Evolutionary conservation across 1,284 basidiomycete genomes (phyloP), one percentile per base, ranked within the genome.

Genomic region (Ceratobasidium sp.): DNA sequence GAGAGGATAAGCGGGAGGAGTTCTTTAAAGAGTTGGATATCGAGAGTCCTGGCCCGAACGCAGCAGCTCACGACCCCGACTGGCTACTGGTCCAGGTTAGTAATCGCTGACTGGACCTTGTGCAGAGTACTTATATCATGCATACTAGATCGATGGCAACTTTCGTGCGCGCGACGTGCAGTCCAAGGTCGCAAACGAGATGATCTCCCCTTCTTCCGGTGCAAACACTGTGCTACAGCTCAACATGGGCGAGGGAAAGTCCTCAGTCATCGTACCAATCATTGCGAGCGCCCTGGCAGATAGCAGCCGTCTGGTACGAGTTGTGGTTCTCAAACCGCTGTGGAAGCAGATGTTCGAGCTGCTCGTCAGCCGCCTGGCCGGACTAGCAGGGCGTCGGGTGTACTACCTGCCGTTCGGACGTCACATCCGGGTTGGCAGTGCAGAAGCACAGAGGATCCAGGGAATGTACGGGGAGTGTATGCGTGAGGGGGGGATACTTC

Each of bases 201-300:
- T 88, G 87, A 84, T 86, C n/a, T 70, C 75, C 0, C 86, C 87
- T 1, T 26, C 41, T 0, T 80, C 79, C 0, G 59, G 73, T 1
- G n/a, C 66, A 4, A 88, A 83, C 61, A 82, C 82, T 0, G 76
- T 82, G 2, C 79, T 86, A 35, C 87, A 88, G 70, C 82, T 88
- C 21, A 87, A 88, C 55, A 88, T 88, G 87, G 87, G 87, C 0
- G 87, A 88, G 74, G 87, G 87, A 4, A 88, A 88, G 74, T 84
- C 86, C 0, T 85, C 85, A 0, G 87, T 76, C 4, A 87, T 88
- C 35, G 80, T 84, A 0, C 86, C 87, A 0, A 78, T 87, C 18
- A 79, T 81, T 26, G 79, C 82, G 0, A 77, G 80, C 0, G 73
- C 80, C 26, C 78, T 87, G 1, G 83, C 87, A 0, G 78, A 87